Base-by-base conservation (phyloP, 139 green algal species). In the Coelastrella sp. region DNA sequence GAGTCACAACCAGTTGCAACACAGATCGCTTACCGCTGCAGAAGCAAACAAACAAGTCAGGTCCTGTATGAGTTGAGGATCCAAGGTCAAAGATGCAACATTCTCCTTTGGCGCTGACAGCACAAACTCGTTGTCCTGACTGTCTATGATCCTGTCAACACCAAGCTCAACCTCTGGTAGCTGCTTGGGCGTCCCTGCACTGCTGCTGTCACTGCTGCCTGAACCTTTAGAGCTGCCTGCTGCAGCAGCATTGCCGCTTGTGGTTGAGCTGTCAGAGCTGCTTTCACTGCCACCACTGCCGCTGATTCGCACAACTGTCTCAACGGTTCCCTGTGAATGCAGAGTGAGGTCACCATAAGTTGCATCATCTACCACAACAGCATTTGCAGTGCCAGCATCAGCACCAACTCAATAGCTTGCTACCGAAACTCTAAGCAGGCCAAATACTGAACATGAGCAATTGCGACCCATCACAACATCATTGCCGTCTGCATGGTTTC, bases 51-150 rank as follows among this genome's bases (percentile, higher is more conserved):
- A 66, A 38, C 96, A 84, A 2, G 92, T 96, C 8, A 99, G 81
- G 89, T 99, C 96, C 8, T 90, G 80, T 5, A 99, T 94, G 4
- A 99, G 88, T 71, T 93, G 91, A 0, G 94, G 91, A 88, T 99
- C 96, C 80, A 98, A 85, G 2, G 96, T 98, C 23, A 99, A 85
- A 2, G 96, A 93, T 71, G 96, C 92, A 0, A 94, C 83, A 3
- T 86, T 86, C n/a, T 94, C 93, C 88, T 96, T 97, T 17, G 97
- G 93, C 50, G 94, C 96, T 27, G 97, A 99, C 43, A 99, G 94
- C n/a, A 99, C 95, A 82, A 98, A 99, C 79, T 98, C 97, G 79
- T 99, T 99, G 91, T 98, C 96, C 37, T 99, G 89, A 0, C 91
- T 93, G 88, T 99, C 97, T 63, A 99, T 97, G 50, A 99, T 97